Conservation (phyloP, 352 stramenopile species). For the Phytophthora constricta region DNA sequence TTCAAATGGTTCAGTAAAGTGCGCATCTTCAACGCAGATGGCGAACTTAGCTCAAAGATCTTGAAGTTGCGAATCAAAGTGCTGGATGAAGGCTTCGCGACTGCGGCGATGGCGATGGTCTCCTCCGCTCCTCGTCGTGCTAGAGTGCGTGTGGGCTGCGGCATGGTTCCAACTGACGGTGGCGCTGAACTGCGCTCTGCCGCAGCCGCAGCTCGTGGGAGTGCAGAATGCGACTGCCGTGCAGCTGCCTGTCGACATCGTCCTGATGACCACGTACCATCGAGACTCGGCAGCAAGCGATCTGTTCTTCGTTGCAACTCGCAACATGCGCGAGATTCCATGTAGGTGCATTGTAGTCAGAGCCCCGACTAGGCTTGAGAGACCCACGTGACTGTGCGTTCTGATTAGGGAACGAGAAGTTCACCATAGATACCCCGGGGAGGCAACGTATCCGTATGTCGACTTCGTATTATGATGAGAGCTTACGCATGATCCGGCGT, state of each 20-base stretch:
- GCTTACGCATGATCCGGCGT: too few species aligned
- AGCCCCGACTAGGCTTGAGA: not conserved
- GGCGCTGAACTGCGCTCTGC: constrained; percentile 37
- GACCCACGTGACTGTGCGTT: not conserved
- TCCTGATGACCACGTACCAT: constrained; percentile 18
- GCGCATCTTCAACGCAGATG: too few species aligned
- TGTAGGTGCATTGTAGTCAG: constrained; percentile 17
- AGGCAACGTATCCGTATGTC: constrained; percentile 40
- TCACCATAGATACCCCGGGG: constrained; percentile 30
- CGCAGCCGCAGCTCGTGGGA: constrained; percentile 31
- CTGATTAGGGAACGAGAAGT: constrained; percentile 23
- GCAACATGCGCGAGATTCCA: constrained; percentile 25
- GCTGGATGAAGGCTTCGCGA: not conserved
- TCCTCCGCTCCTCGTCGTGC: constrained; percentile 1
- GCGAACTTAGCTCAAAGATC: not conserved
- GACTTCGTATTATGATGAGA: too few species aligned
- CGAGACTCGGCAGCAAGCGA: not conserved
- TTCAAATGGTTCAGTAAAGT: too few species aligned
- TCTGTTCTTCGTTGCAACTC: constrained; percentile 22
- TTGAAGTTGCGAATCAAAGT: not conserved
- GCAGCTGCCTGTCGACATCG: constrained; percentile 27
- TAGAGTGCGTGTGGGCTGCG: constrained; percentile 2
- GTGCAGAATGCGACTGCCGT: constrained; percentile 37
- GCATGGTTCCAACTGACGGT: not conserved
- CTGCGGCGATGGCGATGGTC: not conserved